Base-by-base conservation (phyloP, 1,139 yeast species). In the Geotrichum candidum region DNA sequence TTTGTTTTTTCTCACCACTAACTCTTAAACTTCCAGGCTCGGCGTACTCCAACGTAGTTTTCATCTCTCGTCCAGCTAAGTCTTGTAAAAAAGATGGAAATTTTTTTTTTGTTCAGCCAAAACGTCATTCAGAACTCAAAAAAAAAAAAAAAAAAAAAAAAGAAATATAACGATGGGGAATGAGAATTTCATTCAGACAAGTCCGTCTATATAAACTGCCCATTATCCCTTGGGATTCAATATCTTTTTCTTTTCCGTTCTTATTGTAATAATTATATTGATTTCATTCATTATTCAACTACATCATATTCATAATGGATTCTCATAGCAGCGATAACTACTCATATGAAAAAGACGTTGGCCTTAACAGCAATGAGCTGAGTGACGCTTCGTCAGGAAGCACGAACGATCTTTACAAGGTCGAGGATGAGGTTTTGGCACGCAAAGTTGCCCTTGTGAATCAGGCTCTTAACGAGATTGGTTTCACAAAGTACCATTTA, bases 401-500 rank as follows among this genome's bases (percentile, higher is more conserved):
- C 10, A n/a, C 48, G 29, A 38, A 60, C 25, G 63, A 63, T n/a
- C 31, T 67, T 38, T 68, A 65, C 29, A 46, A 62, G 33, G 58
- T 65, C 41, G 60, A 57, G 22, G 66, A 66, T 29, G 67, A 65
- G 38, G 66, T 66, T 15, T 63, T 68, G 27, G 61, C 66, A 29
- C 64, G 62, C 11, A 68, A 69, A 60, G 63, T 69, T 58, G 61
- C 63, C 4, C 61, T 69, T 48, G 70, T 69, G 27, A 69, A 69
- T 61, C 59, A 68, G 72, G 80, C 64, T 60, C 67, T 73, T 61
- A 69, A 70, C 53, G 69, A 70, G 53, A 69, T 70, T 51, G 73
- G 73, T 5, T 68, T 70, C 61, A 67, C 72, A 10, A 68, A 68
- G 10, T 70, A 70, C 59, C 73, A 70, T 58, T 61, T 65, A 66